Percentiles rank a stretch among this genome's conserved stretches.
Conservation (phyloP, 1,284 basidiomycete species). For the Malassezia cuniculi region DNA sequence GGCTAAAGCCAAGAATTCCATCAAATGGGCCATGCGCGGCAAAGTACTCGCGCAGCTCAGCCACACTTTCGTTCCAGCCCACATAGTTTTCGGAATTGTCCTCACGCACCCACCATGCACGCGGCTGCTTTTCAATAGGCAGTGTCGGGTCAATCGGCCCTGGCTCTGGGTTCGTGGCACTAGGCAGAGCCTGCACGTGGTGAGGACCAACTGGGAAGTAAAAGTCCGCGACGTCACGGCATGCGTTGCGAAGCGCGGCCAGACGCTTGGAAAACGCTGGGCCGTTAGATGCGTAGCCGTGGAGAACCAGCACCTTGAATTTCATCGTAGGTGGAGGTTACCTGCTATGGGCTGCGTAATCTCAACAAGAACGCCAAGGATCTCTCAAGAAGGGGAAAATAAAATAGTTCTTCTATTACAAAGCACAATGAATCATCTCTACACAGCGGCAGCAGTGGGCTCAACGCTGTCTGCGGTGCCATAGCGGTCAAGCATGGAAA, state of each 20-base stretch:
- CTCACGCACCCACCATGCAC: slow-evolving; percentile 38
- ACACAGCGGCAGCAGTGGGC: too few relatives aligned
- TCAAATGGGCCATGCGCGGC: slow-evolving; percentile 37
- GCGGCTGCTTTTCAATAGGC: slow-evolving; percentile 39
- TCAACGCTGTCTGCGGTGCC: too few relatives aligned
- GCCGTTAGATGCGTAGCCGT: slow-evolving; percentile 41
- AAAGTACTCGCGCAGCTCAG: slow-evolving; percentile 25
- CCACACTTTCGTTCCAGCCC: slow-evolving; percentile 28
- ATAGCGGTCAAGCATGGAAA: slow-evolving; percentile 4
- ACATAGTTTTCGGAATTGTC: slow-evolving; percentile 26
- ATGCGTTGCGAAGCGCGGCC: slow-evolving; percentile 36
- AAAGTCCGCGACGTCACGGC: slow-evolving; percentile 37
- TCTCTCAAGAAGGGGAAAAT: too few relatives aligned
- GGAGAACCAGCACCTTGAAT: slow-evolving; percentile 33
- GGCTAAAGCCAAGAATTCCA: slow-evolving; percentile 38
- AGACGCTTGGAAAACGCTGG: slow-evolving; percentile 27
- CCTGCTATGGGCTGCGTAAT: not conserved
- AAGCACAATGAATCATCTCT: too few relatives aligned
- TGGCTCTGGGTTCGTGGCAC: slow-evolving; percentile 10
- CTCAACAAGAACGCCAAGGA: too few relatives aligned
- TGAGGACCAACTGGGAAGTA: slow-evolving; percentile 37
- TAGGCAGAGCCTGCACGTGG: slow-evolving; percentile 22
- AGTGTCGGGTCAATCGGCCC: slow-evolving; percentile 27
- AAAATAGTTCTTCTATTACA: too few relatives aligned
- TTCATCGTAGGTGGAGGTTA: slow-evolving; percentile 14